Conservation (phyloP, 2,329 filamentous ascomycete genomes). For the Zopfia rhizophila region DNA sequence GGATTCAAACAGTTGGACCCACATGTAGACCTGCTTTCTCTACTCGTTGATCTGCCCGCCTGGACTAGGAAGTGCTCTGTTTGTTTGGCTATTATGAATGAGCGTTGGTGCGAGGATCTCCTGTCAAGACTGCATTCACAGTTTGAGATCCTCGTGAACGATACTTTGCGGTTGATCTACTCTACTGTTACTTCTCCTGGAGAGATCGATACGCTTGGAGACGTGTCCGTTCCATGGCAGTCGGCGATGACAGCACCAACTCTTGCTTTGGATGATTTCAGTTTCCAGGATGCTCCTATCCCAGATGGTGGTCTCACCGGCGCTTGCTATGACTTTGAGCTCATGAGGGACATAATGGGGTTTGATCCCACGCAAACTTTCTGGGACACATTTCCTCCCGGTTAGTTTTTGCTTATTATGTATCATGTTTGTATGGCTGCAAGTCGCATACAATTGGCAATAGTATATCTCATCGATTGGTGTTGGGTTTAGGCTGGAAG, state of each 20-base stretch:
- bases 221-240: no score
- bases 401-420: no score
- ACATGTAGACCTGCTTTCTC: background rate
- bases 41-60: slow-evolving; percentile 7
- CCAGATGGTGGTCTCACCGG: background rate
- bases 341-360: slow-evolving; percentile 9
- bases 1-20: background rate
- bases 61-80: slow-evolving; percentile 12
- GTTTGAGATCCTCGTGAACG: slow-evolving; percentile 4
- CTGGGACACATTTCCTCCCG: slow-evolving; percentile 2
- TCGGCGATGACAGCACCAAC: no score
- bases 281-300: no score
- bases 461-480: no score
- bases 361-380: slow-evolving; percentile 10
- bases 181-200: background rate
- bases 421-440: no score
- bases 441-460: no score
- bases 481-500: no score
- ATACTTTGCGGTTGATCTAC: slow-evolving; percentile 4
- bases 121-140: slow-evolving; percentile 5
- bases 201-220: no score
- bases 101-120: slow-evolving; percentile 9
- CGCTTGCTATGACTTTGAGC: background rate
- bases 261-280: no score
- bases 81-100: slow-evolving; percentile 14